phyloP scores from a whole-genome alignment of 345 rosid genomes.

The Eutrema heterophyllum region DNA sequence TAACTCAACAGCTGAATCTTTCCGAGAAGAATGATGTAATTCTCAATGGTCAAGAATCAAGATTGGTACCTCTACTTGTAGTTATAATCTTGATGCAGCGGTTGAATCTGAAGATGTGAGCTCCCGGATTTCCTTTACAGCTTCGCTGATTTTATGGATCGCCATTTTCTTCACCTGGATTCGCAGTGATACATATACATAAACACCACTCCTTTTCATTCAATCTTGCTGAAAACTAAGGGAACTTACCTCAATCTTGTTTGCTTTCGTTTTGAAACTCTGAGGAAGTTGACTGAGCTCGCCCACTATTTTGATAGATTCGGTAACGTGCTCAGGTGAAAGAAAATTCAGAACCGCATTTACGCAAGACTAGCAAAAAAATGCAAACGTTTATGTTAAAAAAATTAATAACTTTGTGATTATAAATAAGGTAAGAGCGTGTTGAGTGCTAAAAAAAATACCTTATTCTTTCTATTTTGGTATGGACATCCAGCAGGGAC shows the following conservation, averaged over 20 bases:
- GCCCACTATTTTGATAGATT: slow-evolving; percentile 55
- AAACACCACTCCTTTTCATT: slow-evolving; percentile 34
- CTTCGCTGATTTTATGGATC: slow-evolving; percentile 50
- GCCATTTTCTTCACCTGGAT: slow-evolving; percentile 89
- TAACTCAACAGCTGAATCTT: slow-evolving; percentile 11
- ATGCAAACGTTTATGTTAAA: neutral
- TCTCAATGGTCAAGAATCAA: slow-evolving; percentile 28
- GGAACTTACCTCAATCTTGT: slow-evolving; percentile 62
- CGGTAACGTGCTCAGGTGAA: slow-evolving; percentile 73
- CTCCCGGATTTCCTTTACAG: slow-evolving; percentile 73
- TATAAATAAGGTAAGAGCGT: neutral
- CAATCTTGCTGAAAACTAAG: slow-evolving; percentile 32
- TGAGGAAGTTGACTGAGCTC: slow-evolving; percentile 76
- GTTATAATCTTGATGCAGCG: slow-evolving; percentile 19
- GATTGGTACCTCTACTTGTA: slow-evolving; percentile 22
- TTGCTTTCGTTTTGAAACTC: slow-evolving; percentile 56
- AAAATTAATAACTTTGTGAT: neutral
- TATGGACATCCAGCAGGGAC: slow-evolving; percentile 95
- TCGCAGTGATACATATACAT: neutral
- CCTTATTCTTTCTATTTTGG: slow-evolving; percentile 83
- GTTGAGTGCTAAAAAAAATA: slow-evolving; percentile 15
- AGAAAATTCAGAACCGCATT: slow-evolving; percentile 80
- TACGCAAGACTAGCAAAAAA: slow-evolving; percentile 69
- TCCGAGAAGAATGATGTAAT: neutral
- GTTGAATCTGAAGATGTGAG: slow-evolving; percentile 43